Percentiles rank a stretch among this genome's conserved stretches.
Evolutionary conservation across 192 early-diverging fungal genomes (phyloP).

Genomic region (Dissophora globulifera): DNA sequence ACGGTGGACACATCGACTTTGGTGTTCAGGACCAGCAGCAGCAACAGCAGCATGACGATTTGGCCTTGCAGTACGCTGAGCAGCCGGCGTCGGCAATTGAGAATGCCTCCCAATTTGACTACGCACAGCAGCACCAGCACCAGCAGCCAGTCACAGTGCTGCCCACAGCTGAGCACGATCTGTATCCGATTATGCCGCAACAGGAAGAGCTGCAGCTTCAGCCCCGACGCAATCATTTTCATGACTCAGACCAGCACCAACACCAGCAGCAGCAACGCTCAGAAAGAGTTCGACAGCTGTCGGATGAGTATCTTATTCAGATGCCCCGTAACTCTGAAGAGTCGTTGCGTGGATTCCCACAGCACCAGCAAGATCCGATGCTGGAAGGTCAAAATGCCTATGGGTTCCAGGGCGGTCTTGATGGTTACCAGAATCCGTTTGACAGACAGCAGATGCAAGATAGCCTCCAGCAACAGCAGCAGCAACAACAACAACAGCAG

Average conservation of each 20-base stretch:
- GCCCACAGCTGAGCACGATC: too few relatives aligned
- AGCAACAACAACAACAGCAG: too few relatives aligned
- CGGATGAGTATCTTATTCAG: constrained; percentile 45
- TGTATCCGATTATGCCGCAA: constrained; percentile 26
- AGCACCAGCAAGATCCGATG: constrained; percentile 17
- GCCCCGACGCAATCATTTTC: constrained; percentile 36
- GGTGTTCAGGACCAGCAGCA: constrained; percentile 16
- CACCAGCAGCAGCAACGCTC: constrained; percentile 5
- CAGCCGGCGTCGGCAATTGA: too few relatives aligned
- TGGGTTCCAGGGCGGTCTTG: constrained; percentile 6
- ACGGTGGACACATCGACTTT: not conserved
- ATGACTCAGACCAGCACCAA: constrained; percentile 12
- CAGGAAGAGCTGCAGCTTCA: constrained; percentile 43
- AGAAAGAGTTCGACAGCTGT: constrained; percentile 35
- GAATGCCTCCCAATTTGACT: constrained; percentile 1
- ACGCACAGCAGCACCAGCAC: not conserved
- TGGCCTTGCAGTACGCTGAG: constrained; percentile 10
- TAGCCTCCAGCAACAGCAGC: constrained; percentile 2
- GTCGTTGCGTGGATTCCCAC: constrained; percentile 14
- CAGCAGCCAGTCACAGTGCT: too few relatives aligned
- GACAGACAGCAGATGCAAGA: constrained; percentile 8
- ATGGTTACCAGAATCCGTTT: not conserved
- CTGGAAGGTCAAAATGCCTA: constrained; percentile 1
- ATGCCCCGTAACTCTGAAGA: constrained; percentile 48
- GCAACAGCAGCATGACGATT: constrained; percentile 21